Conservation (phyloP, 148 eudicot genomes). For the Talinum fruticosum region DNA sequence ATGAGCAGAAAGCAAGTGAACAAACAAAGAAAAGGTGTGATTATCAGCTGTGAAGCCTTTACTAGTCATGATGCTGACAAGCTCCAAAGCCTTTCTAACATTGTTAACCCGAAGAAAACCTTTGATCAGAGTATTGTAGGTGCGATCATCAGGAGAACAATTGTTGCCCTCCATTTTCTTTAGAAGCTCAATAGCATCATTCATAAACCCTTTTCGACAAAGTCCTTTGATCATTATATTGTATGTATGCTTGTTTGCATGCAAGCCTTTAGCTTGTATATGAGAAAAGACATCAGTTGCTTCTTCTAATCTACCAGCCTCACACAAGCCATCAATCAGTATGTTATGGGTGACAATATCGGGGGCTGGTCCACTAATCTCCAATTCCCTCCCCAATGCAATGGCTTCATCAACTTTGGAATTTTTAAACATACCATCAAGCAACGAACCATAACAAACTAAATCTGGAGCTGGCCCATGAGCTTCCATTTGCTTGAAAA, state of each 20-base stretch:
- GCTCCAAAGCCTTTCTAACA: conserved; percentile 24
- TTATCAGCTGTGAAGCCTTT: conserved; percentile 21
- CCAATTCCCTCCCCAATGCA: no score
- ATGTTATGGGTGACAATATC: no score
- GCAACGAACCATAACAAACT: no score
- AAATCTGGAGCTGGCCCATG: no score
- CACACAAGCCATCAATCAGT: no score
- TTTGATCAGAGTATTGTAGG: conserved; percentile 13
- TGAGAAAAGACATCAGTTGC: no score
- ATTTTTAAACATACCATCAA: no score
- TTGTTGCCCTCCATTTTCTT: conserved; percentile 27
- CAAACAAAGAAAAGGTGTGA: neutral
- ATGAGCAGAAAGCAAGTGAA: conserved; percentile 5
- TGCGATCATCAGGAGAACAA: conserved; percentile 22
- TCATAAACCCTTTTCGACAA: conserved; percentile 18
- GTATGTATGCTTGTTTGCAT: neutral
- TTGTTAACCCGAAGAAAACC: conserved; percentile 18
- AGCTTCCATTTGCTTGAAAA: no score
- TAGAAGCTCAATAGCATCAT: conserved; percentile 18
- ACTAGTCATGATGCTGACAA: conserved; percentile 27
- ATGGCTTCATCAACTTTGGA: no score
- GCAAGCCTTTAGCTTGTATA: no score
- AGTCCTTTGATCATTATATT: conserved; percentile 18
- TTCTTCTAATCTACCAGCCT: no score
- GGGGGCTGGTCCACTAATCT: no score